phyloP scores from a whole-genome alignment of 768 basidiomycete genomes.

The Psilocybe subaeruginosa region DNA sequence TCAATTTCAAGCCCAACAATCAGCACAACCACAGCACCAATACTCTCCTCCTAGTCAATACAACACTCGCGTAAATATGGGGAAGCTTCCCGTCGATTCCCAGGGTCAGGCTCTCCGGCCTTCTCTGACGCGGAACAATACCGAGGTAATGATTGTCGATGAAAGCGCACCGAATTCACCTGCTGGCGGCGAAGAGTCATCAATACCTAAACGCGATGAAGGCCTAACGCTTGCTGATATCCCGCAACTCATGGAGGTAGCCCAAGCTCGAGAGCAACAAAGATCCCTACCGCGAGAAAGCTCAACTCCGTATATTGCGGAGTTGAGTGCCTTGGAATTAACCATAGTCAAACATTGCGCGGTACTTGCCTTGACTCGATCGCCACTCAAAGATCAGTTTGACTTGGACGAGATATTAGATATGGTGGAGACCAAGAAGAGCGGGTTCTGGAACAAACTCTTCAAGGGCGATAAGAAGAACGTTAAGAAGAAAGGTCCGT shows the following conservation, averaged over 20 bases:
- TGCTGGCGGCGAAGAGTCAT: slow-evolving; percentile 47
- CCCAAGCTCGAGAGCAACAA: slow-evolving; percentile 86
- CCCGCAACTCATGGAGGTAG: slow-evolving; percentile 89
- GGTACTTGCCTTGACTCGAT: slow-evolving; percentile 76
- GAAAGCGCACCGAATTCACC: slow-evolving; percentile 78
- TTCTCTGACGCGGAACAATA: slow-evolving; percentile 75
- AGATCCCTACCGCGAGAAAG: slow-evolving; percentile 80
- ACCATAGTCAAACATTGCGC: slow-evolving; percentile 93
- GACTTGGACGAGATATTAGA: slow-evolving; percentile 94
- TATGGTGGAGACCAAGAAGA: slow-evolving; percentile 90
- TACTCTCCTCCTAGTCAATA: slow-evolving; percentile 25
- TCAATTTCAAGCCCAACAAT: slow-evolving; percentile 39
- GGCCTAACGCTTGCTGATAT: slow-evolving; percentile 94
- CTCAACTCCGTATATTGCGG: slow-evolving; percentile 82
- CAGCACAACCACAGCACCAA: slow-evolving; percentile 29
- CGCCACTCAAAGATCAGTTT: slow-evolving; percentile 78
- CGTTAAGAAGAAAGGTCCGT: slow-evolving; percentile 82
- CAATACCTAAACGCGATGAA: slow-evolving; percentile 55
- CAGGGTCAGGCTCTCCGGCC: slow-evolving; percentile 64
- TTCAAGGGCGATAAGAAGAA: slow-evolving; percentile 91
- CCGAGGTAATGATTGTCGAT: slow-evolving; percentile 88
- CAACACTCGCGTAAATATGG: slow-evolving; percentile 37
- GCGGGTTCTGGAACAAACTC: slow-evolving; percentile 93
- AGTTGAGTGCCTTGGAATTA: slow-evolving; percentile 82
- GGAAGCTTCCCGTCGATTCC: slow-evolving; percentile 43